Evolutionary conservation across 208 protist species (phyloP), one percentile per base, ranked within the genome.

Genomic region (Chromosphaera perkinsii): DNA sequence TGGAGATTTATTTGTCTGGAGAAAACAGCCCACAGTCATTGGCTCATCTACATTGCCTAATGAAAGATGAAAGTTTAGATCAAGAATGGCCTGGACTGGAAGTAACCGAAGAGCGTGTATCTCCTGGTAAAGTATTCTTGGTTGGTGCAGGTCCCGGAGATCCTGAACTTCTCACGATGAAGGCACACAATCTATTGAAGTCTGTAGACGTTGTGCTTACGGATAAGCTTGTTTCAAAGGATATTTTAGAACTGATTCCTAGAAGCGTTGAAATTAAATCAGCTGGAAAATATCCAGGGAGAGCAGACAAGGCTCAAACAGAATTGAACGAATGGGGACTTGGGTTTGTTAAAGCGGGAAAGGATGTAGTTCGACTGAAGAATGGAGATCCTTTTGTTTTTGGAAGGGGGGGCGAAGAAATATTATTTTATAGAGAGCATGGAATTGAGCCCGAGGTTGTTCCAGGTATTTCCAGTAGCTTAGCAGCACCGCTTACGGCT

Each of bases 301-400:
- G 47, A 2, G 56, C 68, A 9, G 24, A 73, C 17, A 35, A 37
- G 7, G 56, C 45, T 43, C 67, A 72, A 45, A 33, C 47, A 54
- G 68, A 66, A n/a, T 9, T 73, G 5, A 65, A 61, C 14, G 5
- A 36, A 14, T 57, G 48, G 69, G 49, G 62, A 32, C n/a, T 71
- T 10, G 54, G 60, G 26, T 56, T 31, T 5, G 29, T 72, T 24
- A 24, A 32, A n/a, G 22, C 37, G 22, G 48, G 58, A 3, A 4
- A 66, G 31, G 32, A 35, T 33, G 72, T 76, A 10, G 72, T 76
- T 26, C 62, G 72, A 1, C 58, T 76, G 40, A 76, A 76, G 58
- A 52, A 61, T 42, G 72, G 72, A 20, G 72, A 76, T 51, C 72
- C 72, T 1, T 76, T 76, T 61, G 48, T 76, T 14, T 76, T 65